phyloP scores from a whole-genome alignment of 2,329 filamentous ascomycete genomes.

The Fusarium sp. region DNA sequence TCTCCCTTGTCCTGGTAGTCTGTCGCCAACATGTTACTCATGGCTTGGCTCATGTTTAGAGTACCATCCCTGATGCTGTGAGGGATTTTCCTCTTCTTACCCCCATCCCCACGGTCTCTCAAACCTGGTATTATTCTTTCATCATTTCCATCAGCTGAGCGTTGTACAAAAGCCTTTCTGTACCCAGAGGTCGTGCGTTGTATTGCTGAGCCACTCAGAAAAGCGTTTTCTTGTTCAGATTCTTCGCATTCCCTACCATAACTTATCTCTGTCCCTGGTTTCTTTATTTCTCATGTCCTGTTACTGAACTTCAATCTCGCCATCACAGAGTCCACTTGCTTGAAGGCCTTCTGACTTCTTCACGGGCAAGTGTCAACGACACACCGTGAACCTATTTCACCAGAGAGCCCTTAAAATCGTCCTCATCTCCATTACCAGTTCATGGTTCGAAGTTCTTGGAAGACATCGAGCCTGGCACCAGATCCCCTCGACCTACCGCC shows the following conservation, averaged over 20 bases:
- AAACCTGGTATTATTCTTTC: not conserved
- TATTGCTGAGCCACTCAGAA: constrained; percentile 11
- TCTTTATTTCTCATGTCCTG: not conserved
- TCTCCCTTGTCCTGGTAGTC: constrained; percentile 22
- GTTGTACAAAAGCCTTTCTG: constrained; percentile 34
- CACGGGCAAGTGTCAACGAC: constrained; percentile 3
- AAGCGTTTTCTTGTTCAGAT: not conserved
- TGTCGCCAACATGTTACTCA: constrained; percentile 14
- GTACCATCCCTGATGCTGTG: constrained; percentile 20
- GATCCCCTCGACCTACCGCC: not conserved
- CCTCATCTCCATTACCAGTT: not conserved
- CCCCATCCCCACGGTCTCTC: not conserved
- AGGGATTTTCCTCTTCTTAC: constrained; percentile 27
- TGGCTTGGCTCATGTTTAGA: constrained; percentile 29
- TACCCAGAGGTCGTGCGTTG: constrained; percentile 6
- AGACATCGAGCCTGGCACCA: not conserved
- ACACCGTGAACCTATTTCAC: not conserved
- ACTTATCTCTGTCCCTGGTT: not conserved
- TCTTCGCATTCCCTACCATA: not conserved
- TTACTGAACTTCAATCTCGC: not conserved
- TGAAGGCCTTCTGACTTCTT: not conserved
- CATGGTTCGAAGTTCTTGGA: no score
- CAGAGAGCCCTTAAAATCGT: not conserved
- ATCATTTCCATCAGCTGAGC: not conserved
- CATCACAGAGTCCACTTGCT: not conserved